Evolutionary conservation across 1,284 basidiomycete genomes (phyloP).

Genomic region (Ceratorhiza oryzae-sativae): DNA sequence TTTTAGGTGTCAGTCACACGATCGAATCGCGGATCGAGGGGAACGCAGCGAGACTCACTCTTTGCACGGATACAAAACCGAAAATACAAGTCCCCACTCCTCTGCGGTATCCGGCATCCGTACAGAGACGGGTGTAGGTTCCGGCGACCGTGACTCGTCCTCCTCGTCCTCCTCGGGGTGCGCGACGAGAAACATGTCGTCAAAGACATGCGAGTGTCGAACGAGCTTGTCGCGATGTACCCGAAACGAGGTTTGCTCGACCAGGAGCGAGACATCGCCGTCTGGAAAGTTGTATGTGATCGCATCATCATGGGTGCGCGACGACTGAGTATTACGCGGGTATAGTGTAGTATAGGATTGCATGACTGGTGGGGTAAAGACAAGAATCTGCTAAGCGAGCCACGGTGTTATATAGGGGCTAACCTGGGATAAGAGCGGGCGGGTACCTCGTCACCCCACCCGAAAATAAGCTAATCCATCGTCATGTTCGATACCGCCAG

Average conservation of each 20-base stretch:
- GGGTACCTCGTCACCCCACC: not conserved
- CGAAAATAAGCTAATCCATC: not conserved
- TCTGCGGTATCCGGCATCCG: constrained; percentile 25
- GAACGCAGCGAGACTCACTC: not conserved
- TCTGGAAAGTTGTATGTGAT: constrained; percentile 17
- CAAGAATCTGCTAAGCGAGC: not conserved
- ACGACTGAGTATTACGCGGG: not conserved
- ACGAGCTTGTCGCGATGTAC: constrained; percentile 26
- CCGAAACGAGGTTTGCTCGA: constrained; percentile 10
- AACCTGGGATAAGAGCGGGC: not conserved
- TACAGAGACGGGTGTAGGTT: not conserved
- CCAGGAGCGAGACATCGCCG: constrained; percentile 16
- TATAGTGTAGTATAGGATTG: not conserved
- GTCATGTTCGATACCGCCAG: not conserved
- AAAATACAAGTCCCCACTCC: constrained; percentile 13
- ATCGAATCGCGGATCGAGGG: not conserved
- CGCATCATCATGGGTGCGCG: not conserved
- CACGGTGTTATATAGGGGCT: not conserved
- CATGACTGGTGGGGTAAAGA: not conserved
- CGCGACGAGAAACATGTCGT: constrained; percentile 28
- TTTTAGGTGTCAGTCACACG: not conserved
- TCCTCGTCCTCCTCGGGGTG: constrained; percentile 16
- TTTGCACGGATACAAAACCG: constrained; percentile 19
- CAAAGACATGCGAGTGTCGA: constrained; percentile 22
- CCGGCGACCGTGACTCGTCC: not conserved